Evolutionary conservation across 495 filamentous ascomycete species (phyloP), one percentile per base, ranked within the genome.

Genomic region (Pyrenula aspistea): DNA sequence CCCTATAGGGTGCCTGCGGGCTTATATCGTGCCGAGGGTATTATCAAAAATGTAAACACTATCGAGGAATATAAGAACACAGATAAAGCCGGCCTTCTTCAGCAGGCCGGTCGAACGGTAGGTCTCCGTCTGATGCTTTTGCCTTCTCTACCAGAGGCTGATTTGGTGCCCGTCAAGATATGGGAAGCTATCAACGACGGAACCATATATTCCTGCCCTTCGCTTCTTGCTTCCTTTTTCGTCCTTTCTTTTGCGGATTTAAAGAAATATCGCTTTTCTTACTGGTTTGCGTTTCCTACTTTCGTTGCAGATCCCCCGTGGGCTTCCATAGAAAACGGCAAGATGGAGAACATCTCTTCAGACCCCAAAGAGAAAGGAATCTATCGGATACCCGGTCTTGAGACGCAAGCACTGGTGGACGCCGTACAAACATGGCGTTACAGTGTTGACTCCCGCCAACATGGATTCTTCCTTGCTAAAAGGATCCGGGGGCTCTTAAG

Each of bases 141-240:
- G 21, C 3, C 48, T 22, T 49, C 22, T 55, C 19, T 48, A 12
- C 51, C 12, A 55, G 25, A 42, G 12, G 24, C 49, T 57, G 31
- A 51, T 53, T 48, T 8, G 57, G 51, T 57, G 31, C 51, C 22
- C 52, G 25, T 25, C 8, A 61, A 95, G 88, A 88, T 98, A 54
- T 96, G 91, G 94, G 89, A 96, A 71, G 93, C 93, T 23, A 95
- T 97, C 62, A 82, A 87, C 59, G 93, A 98, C 68, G 91, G 91
- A 20, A 94, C 88, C 4, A 96, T 98, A 60, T 96, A 91, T 68
- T 91, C 89, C 11, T 88, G 89, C 25, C 93, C 94, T 12, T 95
- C 92, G 24, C 76, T 97, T 10, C 82, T 98, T 19, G 80, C 89
- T 1, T 91, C 87, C 10, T 97, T 96, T 69, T 72, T 84, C 8